Base-by-base conservation (phyloP, 2,329 filamentous ascomycete species). In the Cercospora brassicicola region DNA sequence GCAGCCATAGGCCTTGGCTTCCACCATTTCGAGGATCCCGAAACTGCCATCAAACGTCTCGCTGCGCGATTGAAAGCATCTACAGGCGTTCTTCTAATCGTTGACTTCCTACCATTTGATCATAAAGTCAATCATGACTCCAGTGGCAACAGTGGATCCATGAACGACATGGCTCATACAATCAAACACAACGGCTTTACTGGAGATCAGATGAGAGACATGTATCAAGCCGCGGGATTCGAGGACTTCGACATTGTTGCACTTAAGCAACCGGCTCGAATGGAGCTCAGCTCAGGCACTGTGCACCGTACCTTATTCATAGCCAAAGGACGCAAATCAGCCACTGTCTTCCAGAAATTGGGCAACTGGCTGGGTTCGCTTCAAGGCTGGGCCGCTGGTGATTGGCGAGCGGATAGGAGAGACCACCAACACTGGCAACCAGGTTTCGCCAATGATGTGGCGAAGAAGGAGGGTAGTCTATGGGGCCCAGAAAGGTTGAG, bases 1-100 rank as follows among this genome's bases (percentile, higher is more conserved):
- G 82, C 78, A 0, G 78, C 79, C 10, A 78, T 83, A 10, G 79
- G 81, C 0, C 78, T 82, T 4, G 82, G 78, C 0, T 83, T 84
- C 73, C 82, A 84, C 70, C 82, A 84, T 59, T 83, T 84, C 42
- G 73, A 76, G 42, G 48, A 77, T 33, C 75, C 77, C 2, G 62
- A 59, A 2, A 31, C 71, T n/a, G 74, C 74, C 2, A 51, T 79
- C 7, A 67, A 74, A 55, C 69, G 75, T 3, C 59, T 79, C 10
- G 64, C 64, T 2, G 73, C 75, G 45, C 53, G 74, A 2, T 66
- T 79, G 9, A 78, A 75, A 45, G 61, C 73, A 1, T 73, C 59
- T 0, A 77, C 72, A 0, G 77, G 77, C 2, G 73, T 78, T 7
- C 62, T 68, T 18, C 56, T 71, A 13, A 67, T 72, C 26, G 56